Base-by-base conservation (phyloP, 2,329 filamentous ascomycete genomes). In the Chrysosporium queenslandicum region DNA sequence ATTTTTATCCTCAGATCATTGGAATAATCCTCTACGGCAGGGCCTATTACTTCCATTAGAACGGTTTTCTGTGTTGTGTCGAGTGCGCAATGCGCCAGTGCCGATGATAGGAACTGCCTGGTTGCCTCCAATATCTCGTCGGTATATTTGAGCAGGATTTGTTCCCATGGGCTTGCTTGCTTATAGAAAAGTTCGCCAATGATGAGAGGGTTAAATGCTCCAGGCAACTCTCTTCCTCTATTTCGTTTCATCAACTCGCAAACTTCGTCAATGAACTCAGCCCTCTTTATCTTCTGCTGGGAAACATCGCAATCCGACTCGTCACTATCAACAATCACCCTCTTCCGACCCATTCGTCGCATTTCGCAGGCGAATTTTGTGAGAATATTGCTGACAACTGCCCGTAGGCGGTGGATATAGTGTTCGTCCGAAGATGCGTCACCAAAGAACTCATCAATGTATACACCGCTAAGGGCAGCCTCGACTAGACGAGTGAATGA, bases 161-260 rank as follows among this genome's bases (percentile, higher is more conserved):
- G 23, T 34, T 71, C 61, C 82, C 80, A 85, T 0, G 74, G 75
- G 3, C 59, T 54, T 0, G 74, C 79, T 55, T 85, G 80, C 30
- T 81, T 72, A 16, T 66, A 68, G 60, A 85, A 85, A 0, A 86
- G 62, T n/a, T 82, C 74, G 0, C 69, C 67, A 0, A 84, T 72
- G 6, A 84, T 65, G 42, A 78, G 60, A 0, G 80, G 75, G 49
- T 81, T 81, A 64, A 80, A 82, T 0, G 70, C 77, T 0, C 80
- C 80, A 0, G 78, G 77, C 0, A 85, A 66, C 60, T 85, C 82
- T 6, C 73, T 64, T 1, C 73, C 76, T 16, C 78, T 68, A 12
- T 61, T 71, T 23, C 67, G 66, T 21, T 61, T 56, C 54, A 78
- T 63, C 2, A 70, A 61, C 0, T 61, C 57, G 23, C 66, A 49